Evolutionary conservation across 331 rosid genomes (phyloP), one percentile per base, ranked within the genome.

Genomic region (Pyrus hybrid): DNA sequence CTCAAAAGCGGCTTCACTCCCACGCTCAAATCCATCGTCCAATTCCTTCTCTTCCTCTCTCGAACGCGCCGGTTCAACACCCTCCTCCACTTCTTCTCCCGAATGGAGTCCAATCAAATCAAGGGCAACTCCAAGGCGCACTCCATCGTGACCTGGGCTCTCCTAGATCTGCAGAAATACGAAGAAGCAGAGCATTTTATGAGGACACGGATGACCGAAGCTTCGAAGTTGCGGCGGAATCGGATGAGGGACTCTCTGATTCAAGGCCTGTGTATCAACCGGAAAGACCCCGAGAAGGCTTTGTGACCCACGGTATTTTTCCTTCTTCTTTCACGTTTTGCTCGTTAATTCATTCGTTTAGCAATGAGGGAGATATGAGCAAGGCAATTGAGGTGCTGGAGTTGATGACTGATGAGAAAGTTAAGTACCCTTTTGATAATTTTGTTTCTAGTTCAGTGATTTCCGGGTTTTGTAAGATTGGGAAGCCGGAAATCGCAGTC

Each of bases 371-470:
- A 37, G 72, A 82, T 76, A 87, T 91, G 92, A 84, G 85, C 23
- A 85, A 71, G 90, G 89, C 87, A 4, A 73, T 91, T 80, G 93
- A 94, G 79, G 88, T 85, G 29, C 73, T 91, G 68, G 97, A 86
- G 68, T 80, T 94, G 85, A 91, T 90, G 96, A 70, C 72, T 2
- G 80, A 67, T 72, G 83, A 81, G 17, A 76, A 76, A 25, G 83
- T 86, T 1, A 77, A 65, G 47, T 90, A 85, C 90, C 96, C 89
- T 7, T 90, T 91, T 77, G 84, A 87, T 67, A 89, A 94, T 80
- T 91, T 88, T 68, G 94, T 90, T 30, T 91, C 90, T 57, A 90
- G 97, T 68, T 90, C 93, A 0, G 92, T 88, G 21, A 79, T 94
- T 77, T 87, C 92, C 0, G 89, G 92, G 71, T 91, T 91, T 77